Base-by-base conservation (phyloP, 2,329 filamentous ascomycete genomes). In the Penicillium nordicum region DNA sequence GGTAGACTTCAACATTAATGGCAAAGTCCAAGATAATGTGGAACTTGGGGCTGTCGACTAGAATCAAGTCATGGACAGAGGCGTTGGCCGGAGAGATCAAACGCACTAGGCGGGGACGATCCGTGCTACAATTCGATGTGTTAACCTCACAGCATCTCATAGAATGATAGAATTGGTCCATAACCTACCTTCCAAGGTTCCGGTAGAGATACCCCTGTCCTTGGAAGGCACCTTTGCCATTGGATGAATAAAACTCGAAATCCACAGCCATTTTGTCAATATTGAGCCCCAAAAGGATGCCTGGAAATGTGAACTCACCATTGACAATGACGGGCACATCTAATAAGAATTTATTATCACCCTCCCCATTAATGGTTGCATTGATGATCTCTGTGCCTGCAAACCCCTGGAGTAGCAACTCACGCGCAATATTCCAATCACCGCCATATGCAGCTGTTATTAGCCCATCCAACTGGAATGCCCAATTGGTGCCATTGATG, bases 1-100 rank as follows among this genome's bases (percentile, higher is more conserved):
- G 72, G 55, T 75, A 75, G 1, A 61, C 70, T 52, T 75, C 73
- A 11, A 75, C 60, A 43, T 75, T 76, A 9, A 67, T 60, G 2
- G 62, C 71, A 40, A 69, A 67, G 50, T 75, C 69, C 29, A 76
- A 65, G 0, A 75, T 65, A 7, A 74, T 65, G 52, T 76, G 72
- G 50, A 75, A 76, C 25, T 72, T 74, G 1, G 70, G 72, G 25
- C 64, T 67, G 41, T 72, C 67, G 7, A 73, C 66, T 3, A 72
- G 60, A 41, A 73, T 70, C 42, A 71, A 57, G 42, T 72, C 67
- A 49, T 73, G 70, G 5, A 70, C 60, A 1, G 68, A 58, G n/a
- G 63, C 58, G 32, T 69, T 64, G 3, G 59, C 64, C 5, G 64
- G 62, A 4, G 62, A 64, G 27, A 71, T 58, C 12, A 70, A 56